Evolutionary conservation across 371 early-diverging fungal genomes (phyloP).

Genomic region (Mortierella sp.): DNA sequence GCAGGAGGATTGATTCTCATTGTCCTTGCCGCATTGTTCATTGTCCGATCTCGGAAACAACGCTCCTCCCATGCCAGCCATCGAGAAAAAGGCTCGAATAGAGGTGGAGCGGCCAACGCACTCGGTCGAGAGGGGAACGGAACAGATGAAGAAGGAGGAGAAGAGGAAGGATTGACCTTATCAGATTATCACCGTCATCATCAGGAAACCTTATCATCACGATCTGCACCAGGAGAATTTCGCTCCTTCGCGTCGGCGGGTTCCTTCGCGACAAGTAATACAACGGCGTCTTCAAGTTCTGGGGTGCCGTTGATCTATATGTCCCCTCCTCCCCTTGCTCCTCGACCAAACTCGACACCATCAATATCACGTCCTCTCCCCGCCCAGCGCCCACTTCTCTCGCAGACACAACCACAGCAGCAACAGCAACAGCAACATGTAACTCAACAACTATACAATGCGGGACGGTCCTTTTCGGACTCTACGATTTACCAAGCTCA

Average conservation of each 20-base stretch:
- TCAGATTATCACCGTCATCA: not conserved
- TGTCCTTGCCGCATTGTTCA: not conserved
- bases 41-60: not conserved
- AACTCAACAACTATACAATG: not conserved
- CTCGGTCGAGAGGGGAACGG: not conserved
- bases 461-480: not conserved
- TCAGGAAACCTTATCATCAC: not conserved
- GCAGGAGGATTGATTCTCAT: not conserved
- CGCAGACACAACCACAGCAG: not conserved
- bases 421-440: not conserved
- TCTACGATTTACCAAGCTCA: not conserved
- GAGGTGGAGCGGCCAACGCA: not conserved
- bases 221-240: not conserved
- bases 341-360: not conserved
- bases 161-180: not conserved
- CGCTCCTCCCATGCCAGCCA: not conserved
- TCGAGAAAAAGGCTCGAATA: not conserved
- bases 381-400: not conserved
- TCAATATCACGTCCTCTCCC: not conserved
- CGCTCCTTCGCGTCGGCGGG: not conserved
- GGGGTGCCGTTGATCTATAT: not conserved
- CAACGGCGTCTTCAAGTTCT: not conserved
- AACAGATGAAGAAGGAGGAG: not conserved
- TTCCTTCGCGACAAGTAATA: not conserved
- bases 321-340: not conserved